phyloP scores from a whole-genome alignment of 2,329 filamentous ascomycete species.

The Aureobasidium sp. region DNA sequence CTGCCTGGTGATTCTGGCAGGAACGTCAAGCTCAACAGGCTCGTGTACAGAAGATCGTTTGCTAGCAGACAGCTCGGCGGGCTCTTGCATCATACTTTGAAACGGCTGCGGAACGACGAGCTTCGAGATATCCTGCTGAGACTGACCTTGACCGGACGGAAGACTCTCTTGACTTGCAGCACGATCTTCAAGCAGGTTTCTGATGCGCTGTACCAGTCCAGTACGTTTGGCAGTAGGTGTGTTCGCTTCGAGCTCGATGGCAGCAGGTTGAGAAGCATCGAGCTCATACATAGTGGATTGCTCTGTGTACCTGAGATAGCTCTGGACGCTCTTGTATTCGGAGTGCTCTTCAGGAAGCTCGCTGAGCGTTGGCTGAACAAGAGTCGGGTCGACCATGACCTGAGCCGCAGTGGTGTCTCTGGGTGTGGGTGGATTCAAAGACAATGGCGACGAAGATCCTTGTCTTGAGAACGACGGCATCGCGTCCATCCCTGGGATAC shows the following conservation, averaged over 20 bases:
- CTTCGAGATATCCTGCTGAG: background rate
- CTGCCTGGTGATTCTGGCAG: slow-evolving; percentile 27
- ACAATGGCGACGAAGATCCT: slow-evolving; percentile 31
- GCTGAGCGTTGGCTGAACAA: slow-evolving; percentile 15
- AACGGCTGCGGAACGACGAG: background rate
- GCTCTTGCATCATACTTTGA: background rate
- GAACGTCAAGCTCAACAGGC: slow-evolving; percentile 24
- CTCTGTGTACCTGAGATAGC: slow-evolving; percentile 29
- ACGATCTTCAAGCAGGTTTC: slow-evolving; percentile 33
- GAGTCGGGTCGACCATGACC: slow-evolving; percentile 24
- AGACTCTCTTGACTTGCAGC: slow-evolving; percentile 14
- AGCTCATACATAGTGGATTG: slow-evolving; percentile 26
- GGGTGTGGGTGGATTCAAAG: slow-evolving; percentile 33
- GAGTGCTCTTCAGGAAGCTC: slow-evolving; percentile 28
- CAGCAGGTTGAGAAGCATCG: slow-evolving; percentile 15
- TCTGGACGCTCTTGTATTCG: slow-evolving; percentile 26
- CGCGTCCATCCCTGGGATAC: slow-evolving; percentile 29
- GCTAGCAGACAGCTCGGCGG: slow-evolving; percentile 3
- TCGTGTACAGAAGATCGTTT: slow-evolving; percentile 12
- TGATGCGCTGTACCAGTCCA: slow-evolving; percentile 34
- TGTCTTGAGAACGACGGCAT: slow-evolving; percentile 36
- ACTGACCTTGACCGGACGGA: background rate
- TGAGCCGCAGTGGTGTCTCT: slow-evolving; percentile 29
- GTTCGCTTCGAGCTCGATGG: background rate
- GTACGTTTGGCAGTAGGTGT: background rate